A percentile compares a stretch with the other conserved stretches of the same genome.
These are phyloP conservation scores for Didymella exigua DNA, from an alignment of 2,329 filamentous ascomycete species.

Conservation along the genomic window DNA sequence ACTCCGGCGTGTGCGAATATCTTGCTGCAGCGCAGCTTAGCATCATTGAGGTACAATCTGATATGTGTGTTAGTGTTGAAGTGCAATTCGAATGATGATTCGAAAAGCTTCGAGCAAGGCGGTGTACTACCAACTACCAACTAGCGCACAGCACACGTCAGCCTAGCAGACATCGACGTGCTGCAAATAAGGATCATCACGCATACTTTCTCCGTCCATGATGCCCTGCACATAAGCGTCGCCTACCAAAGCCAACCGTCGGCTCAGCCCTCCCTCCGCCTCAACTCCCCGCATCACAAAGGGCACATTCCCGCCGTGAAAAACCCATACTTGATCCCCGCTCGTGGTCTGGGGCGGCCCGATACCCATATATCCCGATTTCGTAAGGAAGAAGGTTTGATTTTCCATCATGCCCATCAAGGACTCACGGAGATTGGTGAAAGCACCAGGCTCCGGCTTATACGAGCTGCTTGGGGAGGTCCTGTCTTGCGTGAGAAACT, in stretches of 20 bases:
- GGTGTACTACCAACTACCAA: no score
- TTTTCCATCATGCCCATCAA: conserved; percentile 15
- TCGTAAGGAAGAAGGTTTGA: conserved; percentile 18
- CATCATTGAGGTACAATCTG: no score
- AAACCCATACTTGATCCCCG: conserved; percentile 17
- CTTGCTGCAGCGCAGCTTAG: no score
- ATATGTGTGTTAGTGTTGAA: no score
- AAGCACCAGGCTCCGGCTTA: neutral
- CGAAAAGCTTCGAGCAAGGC: no score
- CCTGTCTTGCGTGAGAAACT: neutral
- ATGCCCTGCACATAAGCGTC: conserved; percentile 24
- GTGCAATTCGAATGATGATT: no score
- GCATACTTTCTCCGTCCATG: conserved; percentile 17
- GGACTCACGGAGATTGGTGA: conserved; percentile 1
- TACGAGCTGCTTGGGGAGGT: neutral
- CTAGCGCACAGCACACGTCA: neutral
- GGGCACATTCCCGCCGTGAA: conserved; percentile 17
- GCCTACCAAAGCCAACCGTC: conserved; percentile 4
- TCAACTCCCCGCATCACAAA: conserved; percentile 10
- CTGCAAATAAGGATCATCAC: neutral
- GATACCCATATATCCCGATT: conserved; percentile 19
- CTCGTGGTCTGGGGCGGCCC: conserved; percentile 4
- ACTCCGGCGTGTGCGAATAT: no score
- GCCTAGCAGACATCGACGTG: neutral
- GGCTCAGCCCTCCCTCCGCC: neutral